These are phyloP conservation scores for Macrolepiota albuminosa DNA, from an alignment of 768 basidiomycete genomes.

Conservation along the genomic window DNA sequence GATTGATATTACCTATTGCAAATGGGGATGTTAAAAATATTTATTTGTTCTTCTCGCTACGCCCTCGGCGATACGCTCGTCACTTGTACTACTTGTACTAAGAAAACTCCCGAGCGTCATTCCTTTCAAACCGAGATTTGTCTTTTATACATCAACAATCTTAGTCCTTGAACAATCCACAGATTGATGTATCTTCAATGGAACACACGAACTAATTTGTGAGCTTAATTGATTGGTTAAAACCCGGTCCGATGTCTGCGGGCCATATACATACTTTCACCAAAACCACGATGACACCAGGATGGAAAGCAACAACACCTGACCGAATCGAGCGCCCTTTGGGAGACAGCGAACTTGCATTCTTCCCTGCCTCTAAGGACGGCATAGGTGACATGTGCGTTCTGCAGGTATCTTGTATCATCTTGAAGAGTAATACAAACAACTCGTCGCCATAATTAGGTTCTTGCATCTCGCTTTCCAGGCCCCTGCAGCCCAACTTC, in stretches of 20 bases:
- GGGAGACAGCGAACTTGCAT: slow-evolving; percentile 27
- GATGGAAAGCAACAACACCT: background rate
- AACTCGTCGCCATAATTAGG: slow-evolving; percentile 14
- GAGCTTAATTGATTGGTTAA: background rate
- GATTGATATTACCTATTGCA: background rate
- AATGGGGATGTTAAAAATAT: background rate
- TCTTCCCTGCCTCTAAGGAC: slow-evolving; percentile 24
- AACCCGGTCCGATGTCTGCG: background rate
- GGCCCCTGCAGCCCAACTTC: slow-evolving; percentile 18
- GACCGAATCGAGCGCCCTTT: slow-evolving; percentile 18
- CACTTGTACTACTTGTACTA: background rate
- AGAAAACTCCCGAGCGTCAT: background rate
- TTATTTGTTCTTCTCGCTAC: background rate
- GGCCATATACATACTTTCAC: background rate
- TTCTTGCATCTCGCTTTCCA: slow-evolving; percentile 27
- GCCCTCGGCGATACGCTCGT: background rate
- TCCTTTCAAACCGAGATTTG: background rate
- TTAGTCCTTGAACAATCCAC: background rate
- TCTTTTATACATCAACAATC: background rate
- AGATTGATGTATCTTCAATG: background rate
- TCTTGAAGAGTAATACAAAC: background rate
- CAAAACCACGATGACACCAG: background rate
- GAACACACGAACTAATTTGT: background rate
- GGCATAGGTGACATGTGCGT: slow-evolving; percentile 32
- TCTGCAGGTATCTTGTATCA: background rate